phyloP scores from a whole-genome alignment of 1,284 basidiomycete genomes.

The Ustilago hordei region DNA sequence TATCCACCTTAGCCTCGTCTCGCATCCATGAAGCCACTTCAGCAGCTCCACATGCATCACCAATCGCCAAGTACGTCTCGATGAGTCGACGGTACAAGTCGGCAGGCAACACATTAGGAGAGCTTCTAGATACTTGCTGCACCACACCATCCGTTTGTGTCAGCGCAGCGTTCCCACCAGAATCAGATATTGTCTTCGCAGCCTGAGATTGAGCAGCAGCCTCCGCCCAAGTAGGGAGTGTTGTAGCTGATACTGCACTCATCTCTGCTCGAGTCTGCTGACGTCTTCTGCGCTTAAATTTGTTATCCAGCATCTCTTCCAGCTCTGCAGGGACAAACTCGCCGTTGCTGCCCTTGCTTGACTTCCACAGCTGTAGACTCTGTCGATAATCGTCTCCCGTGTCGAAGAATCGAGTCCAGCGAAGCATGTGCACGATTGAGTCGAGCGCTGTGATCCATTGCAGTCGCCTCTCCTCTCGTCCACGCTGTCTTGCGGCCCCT shows the following conservation, averaged over 20 bases:
- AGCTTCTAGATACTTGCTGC: constrained; percentile 2
- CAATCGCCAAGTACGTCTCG: constrained; percentile 37
- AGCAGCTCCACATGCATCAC: constrained; percentile 37
- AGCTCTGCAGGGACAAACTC: constrained; percentile 27
- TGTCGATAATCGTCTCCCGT: constrained; percentile 33
- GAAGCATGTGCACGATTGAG: constrained; percentile 29
- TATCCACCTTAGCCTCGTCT: constrained; percentile 41
- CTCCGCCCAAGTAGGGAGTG: constrained; percentile 14
- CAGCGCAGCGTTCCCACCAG: not conserved
- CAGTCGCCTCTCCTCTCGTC: constrained; percentile 10
- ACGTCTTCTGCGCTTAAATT: constrained; percentile 1
- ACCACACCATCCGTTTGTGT: constrained; percentile 8
- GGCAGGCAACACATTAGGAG: constrained; percentile 33
- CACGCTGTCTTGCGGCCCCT: constrained; percentile 1
- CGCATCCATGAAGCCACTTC: constrained; percentile 54
- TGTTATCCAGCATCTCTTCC: constrained; percentile 25
- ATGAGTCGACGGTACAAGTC: constrained; percentile 31
- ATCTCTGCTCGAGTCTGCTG: not conserved
- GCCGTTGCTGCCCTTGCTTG: constrained; percentile 13
- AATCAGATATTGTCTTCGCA: not conserved
- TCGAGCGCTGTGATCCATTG: constrained; percentile 30
- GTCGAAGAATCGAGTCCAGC: constrained; percentile 44
- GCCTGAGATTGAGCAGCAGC: not conserved
- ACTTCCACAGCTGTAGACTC: constrained; percentile 34
- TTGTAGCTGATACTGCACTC: constrained; percentile 15